A percentile compares a stretch with the other conserved stretches of the same genome.
Evolutionary conservation across 441 rosid species (phyloP).

Genomic region (Populus hybrid): DNA sequence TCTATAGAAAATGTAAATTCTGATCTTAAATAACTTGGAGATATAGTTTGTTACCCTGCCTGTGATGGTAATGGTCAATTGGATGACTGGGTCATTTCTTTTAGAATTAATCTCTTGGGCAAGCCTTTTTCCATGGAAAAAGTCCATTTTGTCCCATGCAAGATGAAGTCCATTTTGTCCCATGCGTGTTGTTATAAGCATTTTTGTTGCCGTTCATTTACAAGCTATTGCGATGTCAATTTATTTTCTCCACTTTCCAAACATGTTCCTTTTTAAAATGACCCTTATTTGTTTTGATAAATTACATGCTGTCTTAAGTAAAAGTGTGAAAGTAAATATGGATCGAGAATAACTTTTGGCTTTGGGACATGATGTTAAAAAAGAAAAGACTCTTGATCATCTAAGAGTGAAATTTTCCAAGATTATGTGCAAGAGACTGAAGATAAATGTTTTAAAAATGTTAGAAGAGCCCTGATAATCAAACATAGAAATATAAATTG

Average conservation of each 20-base stretch:
- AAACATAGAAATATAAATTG: too few species aligned
- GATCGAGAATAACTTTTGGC: neutral
- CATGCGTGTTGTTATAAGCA: neutral
- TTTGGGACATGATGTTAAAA: neutral
- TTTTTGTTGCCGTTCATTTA: neutral
- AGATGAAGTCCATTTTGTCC: neutral
- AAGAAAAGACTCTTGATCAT: neutral
- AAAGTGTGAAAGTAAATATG: neutral
- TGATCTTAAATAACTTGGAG: neutral
- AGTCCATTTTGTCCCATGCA: neutral
- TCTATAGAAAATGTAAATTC: too few species aligned
- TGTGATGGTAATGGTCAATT: neutral
- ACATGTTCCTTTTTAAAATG: neutral
- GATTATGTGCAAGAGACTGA: neutral
- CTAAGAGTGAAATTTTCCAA: neutral
- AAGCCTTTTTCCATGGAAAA: neutral
- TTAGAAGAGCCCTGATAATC: neutral
- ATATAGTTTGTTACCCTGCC: neutral
- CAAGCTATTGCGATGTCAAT: neutral
- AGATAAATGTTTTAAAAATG: neutral
- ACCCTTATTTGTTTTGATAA: neutral
- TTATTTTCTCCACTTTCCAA: neutral
- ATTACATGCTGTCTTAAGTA: neutral
- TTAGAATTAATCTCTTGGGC: neutral
- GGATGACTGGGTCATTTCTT: neutral